A percentile compares a stretch with the other conserved stretches of the same genome.
phyloP scores from a whole-genome alignment of 2,329 filamentous ascomycete species.

The Calonectria montana region DNA sequence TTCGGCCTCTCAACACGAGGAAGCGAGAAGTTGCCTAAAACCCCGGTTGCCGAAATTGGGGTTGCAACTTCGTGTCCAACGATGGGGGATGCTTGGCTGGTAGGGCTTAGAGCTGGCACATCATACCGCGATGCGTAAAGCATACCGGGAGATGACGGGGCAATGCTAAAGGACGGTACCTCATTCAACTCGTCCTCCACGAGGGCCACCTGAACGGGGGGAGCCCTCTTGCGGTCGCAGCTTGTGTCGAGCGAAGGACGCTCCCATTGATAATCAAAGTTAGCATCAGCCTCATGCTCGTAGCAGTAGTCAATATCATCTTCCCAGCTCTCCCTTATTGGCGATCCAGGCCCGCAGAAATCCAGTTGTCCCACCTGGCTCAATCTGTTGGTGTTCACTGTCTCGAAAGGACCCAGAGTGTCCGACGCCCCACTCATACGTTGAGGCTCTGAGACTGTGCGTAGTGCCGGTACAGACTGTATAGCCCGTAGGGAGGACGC shows the following conservation, averaged over 20 bases:
- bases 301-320: slow-evolving; percentile 79
- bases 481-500: slow-evolving; percentile 65
- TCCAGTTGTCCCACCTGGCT: slow-evolving; percentile 24
- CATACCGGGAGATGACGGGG: slow-evolving; percentile 42
- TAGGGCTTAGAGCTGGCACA: slow-evolving; percentile 61
- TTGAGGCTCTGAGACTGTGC: slow-evolving; percentile 55
- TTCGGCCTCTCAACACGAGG: slow-evolving; percentile 53
- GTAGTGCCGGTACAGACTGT: slow-evolving; percentile 66
- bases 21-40: slow-evolving; percentile 64
- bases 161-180: slow-evolving; percentile 27
- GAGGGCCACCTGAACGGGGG: slow-evolving; percentile 39
- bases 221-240: slow-evolving; percentile 32
- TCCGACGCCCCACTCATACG: slow-evolving; percentile 63
- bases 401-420: slow-evolving; percentile 60
- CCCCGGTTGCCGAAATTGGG: slow-evolving; percentile 50
- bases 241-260: slow-evolving; percentile 62
- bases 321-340: slow-evolving; percentile 69
- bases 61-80: slow-evolving; percentile 58
- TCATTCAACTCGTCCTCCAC: slow-evolving; percentile 40
- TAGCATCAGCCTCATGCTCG: slow-evolving; percentile 74
- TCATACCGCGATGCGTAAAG: slow-evolving; percentile 49
- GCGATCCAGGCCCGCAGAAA: slow-evolving; percentile 35
- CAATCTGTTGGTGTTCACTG: slow-evolving; percentile 50
- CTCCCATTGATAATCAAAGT: slow-evolving; percentile 76
- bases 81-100: slow-evolving; percentile 56